Evolutionary conservation across 768 basidiomycete species (phyloP).

Genomic region (Mycena maculata): DNA sequence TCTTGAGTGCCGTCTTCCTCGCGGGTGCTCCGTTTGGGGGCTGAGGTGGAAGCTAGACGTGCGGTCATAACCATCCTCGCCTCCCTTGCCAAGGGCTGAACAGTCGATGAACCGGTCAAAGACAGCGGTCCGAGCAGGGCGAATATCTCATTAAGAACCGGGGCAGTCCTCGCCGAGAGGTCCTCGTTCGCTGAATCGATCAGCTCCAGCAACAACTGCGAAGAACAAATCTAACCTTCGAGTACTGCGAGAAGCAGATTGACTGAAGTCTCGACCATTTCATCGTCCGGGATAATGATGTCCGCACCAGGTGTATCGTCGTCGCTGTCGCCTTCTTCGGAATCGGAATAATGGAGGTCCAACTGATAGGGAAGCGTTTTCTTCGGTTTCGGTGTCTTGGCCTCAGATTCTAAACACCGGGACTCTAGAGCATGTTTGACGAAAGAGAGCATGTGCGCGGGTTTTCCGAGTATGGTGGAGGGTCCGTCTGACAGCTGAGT

Average conservation of each 20-base stretch:
- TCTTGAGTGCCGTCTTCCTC: constrained; percentile 64
- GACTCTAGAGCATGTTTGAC: constrained; percentile 81
- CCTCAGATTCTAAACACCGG: constrained; percentile 28
- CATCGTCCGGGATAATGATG: constrained; percentile 59
- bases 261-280: constrained; percentile 81
- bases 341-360: constrained; percentile 49
- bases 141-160: constrained; percentile 79
- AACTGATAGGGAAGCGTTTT: constrained; percentile 40
- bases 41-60: constrained; percentile 73
- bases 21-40: constrained; percentile 38
- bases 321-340: constrained; percentile 70
- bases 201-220: neutral
- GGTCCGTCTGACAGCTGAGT: constrained; percentile 68
- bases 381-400: constrained; percentile 30
- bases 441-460: constrained; percentile 83
- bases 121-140: constrained; percentile 69
- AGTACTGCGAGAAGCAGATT: constrained; percentile 86
- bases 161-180: constrained; percentile 68
- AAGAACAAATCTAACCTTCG: constrained; percentile 67
- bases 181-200: constrained; percentile 61
- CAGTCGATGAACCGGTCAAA: constrained; percentile 55
- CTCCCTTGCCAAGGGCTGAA: constrained; percentile 76
- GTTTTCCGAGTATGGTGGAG: constrained; percentile 69
- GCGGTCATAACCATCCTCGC: constrained; percentile 88
- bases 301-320: constrained; percentile 58